Evolutionary conservation across 768 basidiomycete species (phyloP).

Genomic region (Chiua virens): DNA sequence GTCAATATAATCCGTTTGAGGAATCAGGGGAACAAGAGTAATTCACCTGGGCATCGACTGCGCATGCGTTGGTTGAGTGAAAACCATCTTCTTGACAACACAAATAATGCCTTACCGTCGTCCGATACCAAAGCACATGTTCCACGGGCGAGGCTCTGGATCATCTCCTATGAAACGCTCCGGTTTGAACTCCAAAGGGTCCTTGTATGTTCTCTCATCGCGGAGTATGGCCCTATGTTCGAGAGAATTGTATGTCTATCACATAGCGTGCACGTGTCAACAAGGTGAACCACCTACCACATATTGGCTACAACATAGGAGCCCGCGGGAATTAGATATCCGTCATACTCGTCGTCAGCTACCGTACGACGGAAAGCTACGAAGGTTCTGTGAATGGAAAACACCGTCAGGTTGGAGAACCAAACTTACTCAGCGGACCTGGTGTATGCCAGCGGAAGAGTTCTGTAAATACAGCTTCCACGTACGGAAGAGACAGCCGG

Average conservation of each 20-base stretch:
- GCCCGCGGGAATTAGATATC: slow-evolving; percentile 20
- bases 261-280: neutral
- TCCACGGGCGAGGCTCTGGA: slow-evolving; percentile 13
- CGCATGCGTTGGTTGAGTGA: neutral
- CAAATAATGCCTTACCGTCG: slow-evolving; percentile 2
- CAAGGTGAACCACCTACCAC: neutral
- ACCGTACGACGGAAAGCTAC: slow-evolving; percentile 7
- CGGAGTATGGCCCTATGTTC: slow-evolving; percentile 17
- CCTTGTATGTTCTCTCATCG: slow-evolving; percentile 15
- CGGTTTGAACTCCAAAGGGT: slow-evolving; percentile 21
- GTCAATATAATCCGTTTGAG: too few species aligned
- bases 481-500: slow-evolving; percentile 24
- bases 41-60: slow-evolving; percentile 16
- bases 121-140: slow-evolving; percentile 18
- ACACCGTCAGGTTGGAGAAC: neutral
- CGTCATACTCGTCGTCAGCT: slow-evolving; percentile 17
- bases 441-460: slow-evolving; percentile 21
- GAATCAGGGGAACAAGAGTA: too few species aligned
- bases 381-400: neutral
- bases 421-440: slow-evolving; percentile 8
- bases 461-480: slow-evolving; percentile 28
- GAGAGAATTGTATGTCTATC: neutral
- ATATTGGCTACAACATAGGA: slow-evolving; percentile 19
- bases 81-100: neutral
- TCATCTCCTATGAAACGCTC: slow-evolving; percentile 22